Evolutionary conservation across 2,329 filamentous ascomycete species (phyloP).

Genomic region (Aureobasidium pullulans): DNA sequence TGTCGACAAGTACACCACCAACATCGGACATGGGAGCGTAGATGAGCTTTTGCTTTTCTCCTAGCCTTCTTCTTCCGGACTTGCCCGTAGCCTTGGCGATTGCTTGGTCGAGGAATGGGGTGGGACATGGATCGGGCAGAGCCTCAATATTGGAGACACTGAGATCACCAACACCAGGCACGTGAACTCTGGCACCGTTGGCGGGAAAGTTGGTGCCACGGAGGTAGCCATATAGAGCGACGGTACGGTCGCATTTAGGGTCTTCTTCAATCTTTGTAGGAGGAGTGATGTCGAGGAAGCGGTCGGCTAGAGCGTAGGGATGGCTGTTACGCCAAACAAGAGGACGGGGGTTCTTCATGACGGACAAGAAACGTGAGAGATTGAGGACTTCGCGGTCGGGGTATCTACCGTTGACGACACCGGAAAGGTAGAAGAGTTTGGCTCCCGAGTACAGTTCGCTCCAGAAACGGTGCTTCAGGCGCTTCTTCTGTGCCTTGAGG

Average conservation of each 20-base stretch:
- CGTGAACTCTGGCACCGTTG: constrained; percentile 76
- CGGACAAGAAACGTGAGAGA: constrained; percentile 84
- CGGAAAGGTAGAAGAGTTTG: constrained; percentile 92
- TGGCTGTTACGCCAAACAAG: constrained; percentile 94
- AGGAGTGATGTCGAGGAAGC: constrained; percentile 90
- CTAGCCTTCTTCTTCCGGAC: constrained; percentile 68
- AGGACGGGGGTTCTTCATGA: constrained; percentile 99
- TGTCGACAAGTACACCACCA: constrained; percentile 90
- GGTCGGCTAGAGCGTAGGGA: constrained; percentile 87
- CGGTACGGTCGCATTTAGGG: constrained; percentile 78
- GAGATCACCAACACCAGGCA: constrained; percentile 87
- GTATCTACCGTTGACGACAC: constrained; percentile 93
- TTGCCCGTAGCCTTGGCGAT: constrained; percentile 79
- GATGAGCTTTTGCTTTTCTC: constrained; percentile 93
- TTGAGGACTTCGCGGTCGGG: constrained; percentile 96
- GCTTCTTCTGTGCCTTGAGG: constrained; percentile 89
- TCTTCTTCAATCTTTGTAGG: constrained; percentile 86
- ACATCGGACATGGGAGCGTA: constrained; percentile 99
- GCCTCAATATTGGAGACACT: constrained; percentile 76
- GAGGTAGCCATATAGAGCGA: constrained; percentile 88
- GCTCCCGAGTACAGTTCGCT: constrained; percentile 94
- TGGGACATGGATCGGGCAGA: constrained; percentile 90
- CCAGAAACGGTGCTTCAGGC: constrained; percentile 93
- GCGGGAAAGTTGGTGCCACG: constrained; percentile 90
- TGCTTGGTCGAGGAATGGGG: constrained; percentile 81